Percentiles rank a stretch among this genome's conserved stretches.
phyloP scores from a whole-genome alignment of 108 stramenopile genomes.

The Cylindrotheca fusiformis region DNA sequence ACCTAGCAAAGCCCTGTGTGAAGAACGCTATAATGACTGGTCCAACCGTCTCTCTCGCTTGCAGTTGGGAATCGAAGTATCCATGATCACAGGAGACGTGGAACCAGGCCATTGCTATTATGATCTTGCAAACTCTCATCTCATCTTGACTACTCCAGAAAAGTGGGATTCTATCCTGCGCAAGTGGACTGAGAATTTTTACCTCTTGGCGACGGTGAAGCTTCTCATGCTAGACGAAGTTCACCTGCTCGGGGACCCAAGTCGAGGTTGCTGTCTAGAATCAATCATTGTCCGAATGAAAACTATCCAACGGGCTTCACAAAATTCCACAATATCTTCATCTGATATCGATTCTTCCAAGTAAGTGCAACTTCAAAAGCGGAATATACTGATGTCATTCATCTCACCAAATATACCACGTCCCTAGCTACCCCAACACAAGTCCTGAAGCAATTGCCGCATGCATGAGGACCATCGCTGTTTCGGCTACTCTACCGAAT shows the following conservation, averaged over 20 bases:
- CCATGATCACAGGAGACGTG: constrained; percentile 89
- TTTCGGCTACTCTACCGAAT: constrained; percentile 96
- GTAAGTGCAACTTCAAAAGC: constrained; percentile 1
- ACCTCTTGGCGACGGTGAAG: constrained; percentile 85
- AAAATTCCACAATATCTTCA: not conserved
- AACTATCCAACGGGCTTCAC: constrained; percentile 69
- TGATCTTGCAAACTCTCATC: constrained; percentile 70
- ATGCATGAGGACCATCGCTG: constrained; percentile 81
- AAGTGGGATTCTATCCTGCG: constrained; percentile 95
- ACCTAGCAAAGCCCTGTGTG: constrained; percentile 95
- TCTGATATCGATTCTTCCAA: constrained; percentile 12
- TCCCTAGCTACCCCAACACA: constrained; percentile 53
- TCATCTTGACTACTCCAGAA: constrained; percentile 95
- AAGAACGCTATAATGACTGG: constrained; percentile 90
- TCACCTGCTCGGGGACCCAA: constrained; percentile 88
- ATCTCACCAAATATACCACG: not conserved
- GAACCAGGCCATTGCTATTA: constrained; percentile 53
- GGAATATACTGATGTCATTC: not conserved
- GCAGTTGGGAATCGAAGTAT: constrained; percentile 57
- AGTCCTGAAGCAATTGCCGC: constrained; percentile 61
- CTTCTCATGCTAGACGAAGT: constrained; percentile 94
- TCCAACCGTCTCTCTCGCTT: constrained; percentile 55
- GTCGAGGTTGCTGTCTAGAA: constrained; percentile 88
- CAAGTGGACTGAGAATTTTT: constrained; percentile 89
- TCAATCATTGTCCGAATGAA: constrained; percentile 89